Conservation (phyloP, 2,329 filamentous ascomycete genomes). For the Tolypocladium tropicale region DNA sequence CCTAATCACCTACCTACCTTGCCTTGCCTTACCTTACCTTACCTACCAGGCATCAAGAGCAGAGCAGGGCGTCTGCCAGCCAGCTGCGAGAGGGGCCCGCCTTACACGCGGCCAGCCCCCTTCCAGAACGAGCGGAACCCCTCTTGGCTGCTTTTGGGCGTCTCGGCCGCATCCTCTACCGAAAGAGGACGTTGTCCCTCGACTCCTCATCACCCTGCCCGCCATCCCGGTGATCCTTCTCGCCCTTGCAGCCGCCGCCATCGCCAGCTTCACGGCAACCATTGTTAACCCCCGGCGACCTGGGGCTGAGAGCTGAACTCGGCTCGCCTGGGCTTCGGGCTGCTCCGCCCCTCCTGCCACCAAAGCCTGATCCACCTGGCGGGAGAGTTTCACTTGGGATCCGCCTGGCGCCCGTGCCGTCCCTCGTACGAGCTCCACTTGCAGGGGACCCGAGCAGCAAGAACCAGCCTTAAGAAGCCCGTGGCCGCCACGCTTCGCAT, state of each 20-base stretch:
- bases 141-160: not conserved
- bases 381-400: not conserved
- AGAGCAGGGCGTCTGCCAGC: no score
- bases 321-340: not conserved
- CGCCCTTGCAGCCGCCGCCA: not conserved
- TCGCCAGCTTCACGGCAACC: not conserved
- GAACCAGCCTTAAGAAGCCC: not conserved
- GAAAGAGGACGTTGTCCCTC: not conserved
- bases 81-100: not conserved
- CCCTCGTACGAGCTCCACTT: slow-evolving; percentile 2
- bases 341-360: not conserved
- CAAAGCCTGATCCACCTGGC: not conserved
- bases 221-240: not conserved
- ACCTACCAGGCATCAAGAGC: no score
- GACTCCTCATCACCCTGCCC: not conserved
- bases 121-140: not conserved
- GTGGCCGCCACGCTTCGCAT: not conserved
- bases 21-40: no score
- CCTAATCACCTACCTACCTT: no score
- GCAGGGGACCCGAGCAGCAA: not conserved
- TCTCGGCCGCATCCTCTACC: not conserved
- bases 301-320: not conserved
- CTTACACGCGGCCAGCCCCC: not conserved
- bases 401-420: not conserved
- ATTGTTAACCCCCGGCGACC: not conserved